These are phyloP conservation scores for Tubosaeta sp. DNA, from an alignment of 768 basidiomycete genomes.

Conservation along the genomic window DNA sequence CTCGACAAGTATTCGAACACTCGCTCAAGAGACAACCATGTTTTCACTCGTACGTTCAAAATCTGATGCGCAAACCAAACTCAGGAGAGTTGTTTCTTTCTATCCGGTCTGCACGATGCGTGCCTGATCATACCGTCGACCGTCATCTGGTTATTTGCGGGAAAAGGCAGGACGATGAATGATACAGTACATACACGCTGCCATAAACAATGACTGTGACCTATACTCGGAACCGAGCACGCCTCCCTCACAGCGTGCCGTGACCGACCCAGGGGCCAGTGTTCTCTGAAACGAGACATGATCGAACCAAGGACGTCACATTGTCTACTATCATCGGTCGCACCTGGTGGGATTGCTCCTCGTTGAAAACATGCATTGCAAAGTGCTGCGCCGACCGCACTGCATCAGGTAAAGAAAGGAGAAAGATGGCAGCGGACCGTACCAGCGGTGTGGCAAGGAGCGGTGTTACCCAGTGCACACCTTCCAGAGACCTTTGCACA, in stretches of 20 bases:
- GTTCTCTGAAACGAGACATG: neutral
- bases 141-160: too few relatives aligned
- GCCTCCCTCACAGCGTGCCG: neutral
- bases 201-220: neutral
- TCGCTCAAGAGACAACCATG: neutral
- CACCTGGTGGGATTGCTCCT: slow-evolving; percentile 7
- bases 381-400: slow-evolving; percentile 11
- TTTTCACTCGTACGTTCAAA: neutral
- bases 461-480: neutral
- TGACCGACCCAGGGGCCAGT: neutral
- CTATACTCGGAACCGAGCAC: slow-evolving; percentile 3
- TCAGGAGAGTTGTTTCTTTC: too few relatives aligned
- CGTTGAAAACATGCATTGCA: slow-evolving; percentile 24
- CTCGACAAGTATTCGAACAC: neutral
- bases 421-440: slow-evolving; percentile 1
- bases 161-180: neutral
- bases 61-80: neutral
- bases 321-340: slow-evolving; percentile 3
- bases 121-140: too few relatives aligned
- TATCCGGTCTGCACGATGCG: too few relatives aligned
- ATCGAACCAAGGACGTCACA: slow-evolving; percentile 3
- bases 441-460: neutral
- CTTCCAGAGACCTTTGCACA: neutral
- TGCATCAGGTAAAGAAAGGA: neutral
- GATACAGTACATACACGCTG: too few relatives aligned